Evolutionary conservation across 306 rosid genomes (phyloP).

Genomic region (Dryas alaskensis): DNA sequence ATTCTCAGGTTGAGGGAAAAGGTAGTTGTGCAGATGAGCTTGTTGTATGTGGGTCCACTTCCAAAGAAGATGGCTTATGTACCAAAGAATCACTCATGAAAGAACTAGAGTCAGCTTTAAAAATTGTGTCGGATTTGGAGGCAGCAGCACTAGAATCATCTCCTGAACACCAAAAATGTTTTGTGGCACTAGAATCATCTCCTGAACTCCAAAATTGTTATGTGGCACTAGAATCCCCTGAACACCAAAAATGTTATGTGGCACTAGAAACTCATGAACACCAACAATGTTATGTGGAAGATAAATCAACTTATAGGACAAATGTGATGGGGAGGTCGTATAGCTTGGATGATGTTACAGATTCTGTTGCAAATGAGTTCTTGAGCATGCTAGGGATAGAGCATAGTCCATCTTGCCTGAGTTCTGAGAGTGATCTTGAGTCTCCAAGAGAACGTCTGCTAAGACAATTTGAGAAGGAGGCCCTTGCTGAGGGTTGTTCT

Average conservation of each 20-base stretch:
- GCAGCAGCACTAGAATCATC: conserved; percentile 50
- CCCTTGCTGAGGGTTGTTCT: conserved; percentile 60
- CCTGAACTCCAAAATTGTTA: conserved; percentile 40
- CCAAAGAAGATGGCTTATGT: conserved; percentile 33
- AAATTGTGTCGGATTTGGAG: conserved; percentile 53
- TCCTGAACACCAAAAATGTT: conserved; percentile 41
- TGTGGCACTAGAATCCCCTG: conserved; percentile 50
- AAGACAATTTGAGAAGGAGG: conserved; percentile 78
- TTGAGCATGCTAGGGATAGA: conserved; percentile 63
- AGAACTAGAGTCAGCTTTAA: conserved; percentile 78
- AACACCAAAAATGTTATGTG: conserved; percentile 30
- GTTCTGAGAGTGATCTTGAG: conserved; percentile 68
- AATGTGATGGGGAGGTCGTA: conserved; percentile 36
- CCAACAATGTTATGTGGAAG: conserved; percentile 33
- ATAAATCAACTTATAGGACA: conserved; percentile 21
- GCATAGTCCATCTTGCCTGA: conserved; percentile 51
- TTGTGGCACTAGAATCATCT: conserved; percentile 38
- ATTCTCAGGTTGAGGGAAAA: conserved; percentile 34
- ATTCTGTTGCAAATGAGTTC: conserved; percentile 66
- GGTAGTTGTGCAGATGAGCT: conserved; percentile 31
- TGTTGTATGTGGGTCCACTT: conserved; percentile 26
- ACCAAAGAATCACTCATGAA: conserved; percentile 62
- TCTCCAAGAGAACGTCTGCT: conserved; percentile 91
- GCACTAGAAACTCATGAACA: conserved; percentile 63
- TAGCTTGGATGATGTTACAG: conserved; percentile 66